These are phyloP conservation scores for Galeopsis tetrahit DNA, from an alignment of 257 asterid genomes.

Conservation along the genomic window DNA sequence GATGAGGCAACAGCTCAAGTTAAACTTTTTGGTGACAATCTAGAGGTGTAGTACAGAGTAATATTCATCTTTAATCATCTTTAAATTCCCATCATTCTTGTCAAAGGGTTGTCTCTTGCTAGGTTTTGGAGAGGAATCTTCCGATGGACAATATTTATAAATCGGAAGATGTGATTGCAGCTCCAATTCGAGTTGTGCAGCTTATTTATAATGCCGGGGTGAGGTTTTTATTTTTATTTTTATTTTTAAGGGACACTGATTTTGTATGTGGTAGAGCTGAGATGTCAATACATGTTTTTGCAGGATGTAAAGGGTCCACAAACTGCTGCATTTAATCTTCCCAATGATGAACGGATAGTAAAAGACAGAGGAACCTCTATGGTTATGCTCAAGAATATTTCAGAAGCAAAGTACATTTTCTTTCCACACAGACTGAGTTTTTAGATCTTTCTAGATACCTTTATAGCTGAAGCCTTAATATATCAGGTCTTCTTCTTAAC, in stretches of 20 bases:
- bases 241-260: conserved; percentile 3
- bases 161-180: conserved; percentile 79
- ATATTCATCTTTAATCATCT: conserved; percentile 30
- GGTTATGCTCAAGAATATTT: conserved; percentile 98
- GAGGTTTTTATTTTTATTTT: conserved; percentile 39
- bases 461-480: conserved; percentile 31
- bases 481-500: conserved; percentile 32
- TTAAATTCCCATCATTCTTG: conserved; percentile 28
- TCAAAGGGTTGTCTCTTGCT: conserved; percentile 30
- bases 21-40: conserved; percentile 81
- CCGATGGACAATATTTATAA: conserved; percentile 83
- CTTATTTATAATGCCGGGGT: conserved; percentile 94
- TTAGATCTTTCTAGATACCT: background rate
- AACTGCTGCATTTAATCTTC: conserved; percentile 97
- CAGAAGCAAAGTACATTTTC: conserved; percentile 82
- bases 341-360: conserved; percentile 91
- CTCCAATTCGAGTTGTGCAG: conserved; percentile 92
- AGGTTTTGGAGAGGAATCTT: conserved; percentile 92
- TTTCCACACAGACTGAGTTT: conserved; percentile 10
- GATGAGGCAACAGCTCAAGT: conserved; percentile 90
- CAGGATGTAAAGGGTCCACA: conserved; percentile 99
- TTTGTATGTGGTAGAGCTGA: conserved; percentile 18
- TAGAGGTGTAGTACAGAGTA: conserved; percentile 64
- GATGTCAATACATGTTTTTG: conserved; percentile 26
- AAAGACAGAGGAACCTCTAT: conserved; percentile 93